Percentiles rank a stretch among this genome's conserved stretches.
These are phyloP conservation scores for Citeromyces matritensis DNA, from an alignment of 805 yeast species.

Conservation along the genomic window DNA sequence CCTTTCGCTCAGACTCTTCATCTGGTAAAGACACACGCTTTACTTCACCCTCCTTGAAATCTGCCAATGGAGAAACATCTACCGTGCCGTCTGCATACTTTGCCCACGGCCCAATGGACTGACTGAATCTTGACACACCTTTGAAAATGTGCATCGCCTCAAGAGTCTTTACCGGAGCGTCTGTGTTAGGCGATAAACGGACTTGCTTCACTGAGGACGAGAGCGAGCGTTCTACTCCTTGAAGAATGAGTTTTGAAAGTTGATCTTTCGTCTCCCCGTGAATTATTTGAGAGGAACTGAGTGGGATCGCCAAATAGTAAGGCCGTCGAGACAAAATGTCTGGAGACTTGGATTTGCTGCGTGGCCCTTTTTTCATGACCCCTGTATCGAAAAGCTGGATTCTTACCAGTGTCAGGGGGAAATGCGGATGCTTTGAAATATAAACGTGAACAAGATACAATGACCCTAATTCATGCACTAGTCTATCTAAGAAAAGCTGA, in stretches of 20 bases:
- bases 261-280: constrained; percentile 30
- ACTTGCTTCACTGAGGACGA: constrained; percentile 27
- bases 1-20: constrained; percentile 12
- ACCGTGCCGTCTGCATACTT: constrained; percentile 55
- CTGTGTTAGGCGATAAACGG: constrained; percentile 19
- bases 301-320: constrained; percentile 50
- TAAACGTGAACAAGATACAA: constrained; percentile 52
- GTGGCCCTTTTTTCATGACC: constrained; percentile 4
- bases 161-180: constrained; percentile 25
- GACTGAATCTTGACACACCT: constrained; percentile 48
- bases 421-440: constrained; percentile 46
- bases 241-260: constrained; percentile 38
- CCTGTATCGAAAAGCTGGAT: constrained; percentile 52
- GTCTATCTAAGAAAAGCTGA: constrained; percentile 27
- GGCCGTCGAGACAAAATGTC: constrained; percentile 43
- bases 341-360: constrained; percentile 8
- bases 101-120: constrained; percentile 58
- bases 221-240: constrained; percentile 40
- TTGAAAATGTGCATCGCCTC: constrained; percentile 40
- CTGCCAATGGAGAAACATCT: constrained; percentile 50
- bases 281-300: constrained; percentile 50
- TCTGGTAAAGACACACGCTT: constrained; percentile 10
- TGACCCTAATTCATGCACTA: constrained; percentile 30
- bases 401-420: constrained; percentile 45
- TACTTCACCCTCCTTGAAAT: constrained; percentile 22